Percentiles rank a stretch among this genome's conserved stretches.
These are phyloP conservation scores for Aspergillus glaucus DNA, from an alignment of 2,329 filamentous ascomycete genomes.

Conservation along the genomic window DNA sequence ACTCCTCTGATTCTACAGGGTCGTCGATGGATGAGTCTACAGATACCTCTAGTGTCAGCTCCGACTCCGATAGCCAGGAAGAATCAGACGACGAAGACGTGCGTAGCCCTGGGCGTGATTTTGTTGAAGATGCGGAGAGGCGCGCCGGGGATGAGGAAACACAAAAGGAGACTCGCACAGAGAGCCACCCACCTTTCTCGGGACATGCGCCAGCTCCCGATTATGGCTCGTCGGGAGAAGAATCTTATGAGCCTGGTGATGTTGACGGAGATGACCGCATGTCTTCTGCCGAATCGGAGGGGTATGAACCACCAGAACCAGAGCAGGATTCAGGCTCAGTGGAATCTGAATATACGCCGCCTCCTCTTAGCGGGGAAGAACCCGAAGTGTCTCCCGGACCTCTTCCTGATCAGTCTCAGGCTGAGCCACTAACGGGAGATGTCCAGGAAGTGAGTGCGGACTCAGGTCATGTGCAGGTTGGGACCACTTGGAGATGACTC, in stretches of 20 bases:
- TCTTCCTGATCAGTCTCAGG: constrained; percentile 13
- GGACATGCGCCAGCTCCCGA: constrained; percentile 3
- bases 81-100: constrained; percentile 2
- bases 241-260: constrained; percentile 16
- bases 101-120: background rate
- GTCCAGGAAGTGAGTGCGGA: constrained; percentile 22
- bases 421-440: constrained; percentile 27
- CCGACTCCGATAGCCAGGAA: constrained; percentile 10
- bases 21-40: constrained; percentile 37
- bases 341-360: constrained; percentile 31
- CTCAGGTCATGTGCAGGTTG: constrained; percentile 18
- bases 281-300: constrained; percentile 40
- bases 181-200: constrained; percentile 2
- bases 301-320: constrained; percentile 52
- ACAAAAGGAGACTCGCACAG: background rate
- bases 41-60: constrained; percentile 18
- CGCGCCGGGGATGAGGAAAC: background rate
- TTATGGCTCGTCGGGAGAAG: constrained; percentile 7
- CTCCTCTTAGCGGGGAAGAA: constrained; percentile 29
- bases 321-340: constrained; percentile 20
- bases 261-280: too few relatives aligned
- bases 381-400: constrained; percentile 15
- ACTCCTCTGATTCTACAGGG: constrained; percentile 23
- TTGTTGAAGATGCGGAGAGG: background rate
- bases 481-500: constrained; percentile 28